A percentile compares a stretch with the other conserved stretches of the same genome.
phyloP scores from a whole-genome alignment of 2,329 filamentous ascomycete species.

The Sordariomycetes sp. region DNA sequence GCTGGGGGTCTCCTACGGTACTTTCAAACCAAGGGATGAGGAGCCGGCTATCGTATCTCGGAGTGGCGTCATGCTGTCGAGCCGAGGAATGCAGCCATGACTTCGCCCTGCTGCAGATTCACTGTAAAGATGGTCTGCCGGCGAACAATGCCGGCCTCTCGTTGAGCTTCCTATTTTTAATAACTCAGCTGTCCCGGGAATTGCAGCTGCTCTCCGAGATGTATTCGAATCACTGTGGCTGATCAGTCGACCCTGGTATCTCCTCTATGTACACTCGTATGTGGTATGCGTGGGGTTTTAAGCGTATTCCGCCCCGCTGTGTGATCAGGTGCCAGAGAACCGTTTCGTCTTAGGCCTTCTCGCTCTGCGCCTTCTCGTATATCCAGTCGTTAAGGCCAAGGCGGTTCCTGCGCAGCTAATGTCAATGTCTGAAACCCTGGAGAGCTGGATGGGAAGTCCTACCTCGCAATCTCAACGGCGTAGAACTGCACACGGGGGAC shows the following conservation, averaged over 20 bases:
- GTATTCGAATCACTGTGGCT: not conserved
- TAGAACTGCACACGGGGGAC: conserved; percentile 45
- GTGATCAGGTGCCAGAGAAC: not conserved
- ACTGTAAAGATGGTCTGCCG: not conserved
- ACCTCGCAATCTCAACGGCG: conserved; percentile 33
- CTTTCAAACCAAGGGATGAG: no score
- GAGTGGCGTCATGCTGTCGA: no score
- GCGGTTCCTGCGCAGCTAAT: conserved; percentile 41
- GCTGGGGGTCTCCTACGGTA: no score
- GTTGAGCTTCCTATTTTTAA: not conserved
- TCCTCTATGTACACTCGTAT: not conserved
- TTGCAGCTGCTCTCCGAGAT: not conserved
- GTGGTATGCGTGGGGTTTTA: not conserved
- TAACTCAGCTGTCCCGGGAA: not conserved
- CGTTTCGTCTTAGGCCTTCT: conserved; percentile 15
- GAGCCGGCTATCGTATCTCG: no score
- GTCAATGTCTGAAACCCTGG: not conserved
- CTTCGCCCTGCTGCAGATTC: not conserved
- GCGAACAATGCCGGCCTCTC: not conserved
- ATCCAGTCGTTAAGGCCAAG: conserved; percentile 93
- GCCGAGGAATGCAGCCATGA: not conserved
- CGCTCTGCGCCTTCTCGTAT: conserved; percentile 65
- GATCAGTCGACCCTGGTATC: not conserved
- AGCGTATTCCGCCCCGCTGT: not conserved
- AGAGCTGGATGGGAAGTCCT: not conserved